Evolutionary conservation across 2,329 filamentous ascomycete species (phyloP).

Genomic region (Alternaria hordeiaustralica): DNA sequence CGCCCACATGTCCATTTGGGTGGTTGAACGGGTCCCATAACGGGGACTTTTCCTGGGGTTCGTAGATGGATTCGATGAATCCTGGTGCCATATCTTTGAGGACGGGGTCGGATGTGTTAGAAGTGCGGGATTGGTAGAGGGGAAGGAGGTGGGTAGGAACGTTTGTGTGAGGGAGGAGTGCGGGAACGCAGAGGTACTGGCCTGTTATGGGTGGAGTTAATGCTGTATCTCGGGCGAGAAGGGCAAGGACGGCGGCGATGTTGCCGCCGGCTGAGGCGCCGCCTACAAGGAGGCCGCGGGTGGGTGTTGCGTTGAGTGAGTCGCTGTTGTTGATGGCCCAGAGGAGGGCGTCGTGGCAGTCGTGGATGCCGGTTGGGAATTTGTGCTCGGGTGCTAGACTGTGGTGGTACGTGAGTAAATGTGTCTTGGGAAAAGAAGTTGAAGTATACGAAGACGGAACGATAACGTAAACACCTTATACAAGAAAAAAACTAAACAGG

Average conservation of each 20-base stretch:
- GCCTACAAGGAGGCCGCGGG: constrained; percentile 57
- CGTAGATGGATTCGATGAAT: constrained; percentile 28
- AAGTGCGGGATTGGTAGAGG: constrained; percentile 50
- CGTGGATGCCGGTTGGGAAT: constrained; percentile 58
- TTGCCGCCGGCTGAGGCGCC: constrained; percentile 62
- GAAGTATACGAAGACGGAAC: too few species aligned
- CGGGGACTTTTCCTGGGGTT: constrained; percentile 33
- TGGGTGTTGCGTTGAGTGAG: constrained; percentile 49
- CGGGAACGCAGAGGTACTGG: constrained; percentile 56
- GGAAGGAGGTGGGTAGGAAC: constrained; percentile 50
- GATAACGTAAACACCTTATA: too few species aligned
- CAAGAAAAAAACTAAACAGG: too few species aligned
- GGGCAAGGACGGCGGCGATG: constrained; percentile 56
- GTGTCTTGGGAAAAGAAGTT: too few species aligned
- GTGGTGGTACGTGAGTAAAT: background rate
- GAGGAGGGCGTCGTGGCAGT: constrained; percentile 55
- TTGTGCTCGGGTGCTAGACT: constrained; percentile 59
- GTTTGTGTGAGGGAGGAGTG: constrained; percentile 50
- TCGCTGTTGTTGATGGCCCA: constrained; percentile 48
- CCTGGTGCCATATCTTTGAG: constrained; percentile 20
- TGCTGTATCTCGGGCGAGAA: constrained; percentile 51
- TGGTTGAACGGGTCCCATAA: constrained; percentile 44
- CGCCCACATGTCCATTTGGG: constrained; percentile 46
- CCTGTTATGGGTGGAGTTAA: constrained; percentile 55
- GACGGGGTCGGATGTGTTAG: constrained; percentile 27